A percentile compares a stretch with the other conserved stretches of the same genome.
Evolutionary conservation across 306 rosid genomes (phyloP).

Genomic region (Vachellia pachyceras): DNA sequence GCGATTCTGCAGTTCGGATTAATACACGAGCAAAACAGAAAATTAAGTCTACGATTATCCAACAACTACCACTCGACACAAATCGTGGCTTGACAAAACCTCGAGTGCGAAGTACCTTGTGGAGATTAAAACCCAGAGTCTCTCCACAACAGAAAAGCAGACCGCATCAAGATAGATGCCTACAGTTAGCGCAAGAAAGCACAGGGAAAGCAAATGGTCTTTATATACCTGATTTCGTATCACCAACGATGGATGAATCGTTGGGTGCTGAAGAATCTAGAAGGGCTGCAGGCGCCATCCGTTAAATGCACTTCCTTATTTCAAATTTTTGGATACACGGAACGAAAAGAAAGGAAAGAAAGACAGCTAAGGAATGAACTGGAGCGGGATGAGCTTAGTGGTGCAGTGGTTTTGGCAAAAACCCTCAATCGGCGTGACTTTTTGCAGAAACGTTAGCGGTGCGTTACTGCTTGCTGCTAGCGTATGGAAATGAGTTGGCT

Average conservation of each 20-base stretch:
- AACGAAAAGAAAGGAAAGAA: not conserved
- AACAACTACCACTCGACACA: too few relatives aligned
- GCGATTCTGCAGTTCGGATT: too few relatives aligned
- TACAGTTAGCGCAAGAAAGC: too few relatives aligned
- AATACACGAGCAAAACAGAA: too few relatives aligned
- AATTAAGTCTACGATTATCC: too few relatives aligned
- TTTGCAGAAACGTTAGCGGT: not conserved
- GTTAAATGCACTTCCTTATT: not conserved
- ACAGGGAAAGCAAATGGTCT: not conserved
- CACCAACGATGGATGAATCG: not conserved
- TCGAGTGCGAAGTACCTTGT: too few relatives aligned
- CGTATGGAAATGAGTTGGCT: not conserved
- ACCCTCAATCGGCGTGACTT: not conserved
- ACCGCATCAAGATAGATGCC: too few relatives aligned
- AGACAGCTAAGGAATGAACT: not conserved
- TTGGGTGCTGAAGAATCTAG: constrained; percentile 28
- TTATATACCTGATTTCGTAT: constrained; percentile 37
- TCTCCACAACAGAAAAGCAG: too few relatives aligned
- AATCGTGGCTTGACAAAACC: too few relatives aligned
- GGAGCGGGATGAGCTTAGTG: too few relatives aligned
- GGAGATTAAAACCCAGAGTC: too few relatives aligned
- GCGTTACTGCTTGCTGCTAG: not conserved
- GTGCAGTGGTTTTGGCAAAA: not conserved
- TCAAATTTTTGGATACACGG: not conserved
- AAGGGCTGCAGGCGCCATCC: constrained; percentile 48